A percentile compares a stretch with the other conserved stretches of the same genome.
phyloP scores from a whole-genome alignment of 192 early-diverging fungal species.

The Coemansia sp. region DNA sequence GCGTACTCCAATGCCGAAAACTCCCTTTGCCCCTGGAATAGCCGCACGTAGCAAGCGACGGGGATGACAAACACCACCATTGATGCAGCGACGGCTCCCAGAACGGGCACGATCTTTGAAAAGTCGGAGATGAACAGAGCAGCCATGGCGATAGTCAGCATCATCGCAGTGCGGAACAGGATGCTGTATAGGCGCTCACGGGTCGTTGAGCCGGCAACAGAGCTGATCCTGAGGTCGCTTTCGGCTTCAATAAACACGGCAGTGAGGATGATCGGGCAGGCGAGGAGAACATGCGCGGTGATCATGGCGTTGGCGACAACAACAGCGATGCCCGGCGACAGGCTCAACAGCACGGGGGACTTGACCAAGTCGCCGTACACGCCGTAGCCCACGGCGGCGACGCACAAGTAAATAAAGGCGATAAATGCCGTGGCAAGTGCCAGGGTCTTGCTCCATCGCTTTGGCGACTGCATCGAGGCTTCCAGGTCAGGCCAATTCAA shows the following conservation, averaged over 20 bases:
- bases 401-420: conserved; percentile 69
- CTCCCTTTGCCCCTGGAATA: conserved; percentile 45
- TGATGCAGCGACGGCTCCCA: conserved; percentile 80
- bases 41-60: conserved; percentile 71
- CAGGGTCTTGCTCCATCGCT: conserved; percentile 70
- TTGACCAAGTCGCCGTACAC: conserved; percentile 69
- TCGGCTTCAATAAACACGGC: conserved; percentile 78
- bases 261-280: conserved; percentile 80
- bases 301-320: conserved; percentile 74
- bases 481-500: conserved; percentile 86
- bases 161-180: conserved; percentile 59
- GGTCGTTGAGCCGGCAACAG: conserved; percentile 24
- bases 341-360: conserved; percentile 70
- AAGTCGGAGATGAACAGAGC: conserved; percentile 79
- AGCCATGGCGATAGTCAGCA: conserved; percentile 60
- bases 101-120: conserved; percentile 75
- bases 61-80: conserved; percentile 86
- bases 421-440: conserved; percentile 68
- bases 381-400: conserved; percentile 75
- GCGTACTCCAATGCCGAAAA: conserved; percentile 33
- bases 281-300: conserved; percentile 78
- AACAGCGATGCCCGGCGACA: conserved; percentile 64
- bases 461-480: conserved; percentile 74
- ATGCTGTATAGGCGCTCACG: conserved; percentile 58
- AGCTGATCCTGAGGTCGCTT: conserved; percentile 60